Conservation (phyloP, 495 filamentous ascomycete genomes). For the Trichoderma orchidacearum region DNA sequence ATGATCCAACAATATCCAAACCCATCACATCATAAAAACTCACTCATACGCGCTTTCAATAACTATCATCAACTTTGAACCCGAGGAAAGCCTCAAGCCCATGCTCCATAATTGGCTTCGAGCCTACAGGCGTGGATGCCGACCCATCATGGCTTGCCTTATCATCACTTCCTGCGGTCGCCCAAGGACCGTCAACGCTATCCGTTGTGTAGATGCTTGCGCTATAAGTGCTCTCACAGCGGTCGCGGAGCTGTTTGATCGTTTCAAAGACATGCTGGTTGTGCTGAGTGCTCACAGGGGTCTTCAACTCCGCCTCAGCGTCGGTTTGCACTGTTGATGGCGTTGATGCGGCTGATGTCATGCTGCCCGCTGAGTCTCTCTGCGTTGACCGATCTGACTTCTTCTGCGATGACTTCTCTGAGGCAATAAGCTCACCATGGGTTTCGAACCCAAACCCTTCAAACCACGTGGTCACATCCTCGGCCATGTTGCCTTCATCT, state of each 20-base stretch:
- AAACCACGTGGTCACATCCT: slow-evolving; percentile 32
- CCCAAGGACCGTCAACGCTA: neutral
- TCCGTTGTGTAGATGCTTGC: neutral
- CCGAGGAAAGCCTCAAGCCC: neutral
- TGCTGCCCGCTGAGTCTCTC: neutral
- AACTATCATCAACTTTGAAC: neutral
- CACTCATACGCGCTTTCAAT: neutral
- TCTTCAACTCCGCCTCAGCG: neutral
- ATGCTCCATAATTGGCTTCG: neutral
- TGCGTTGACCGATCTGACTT: neutral
- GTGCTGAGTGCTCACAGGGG: neutral
- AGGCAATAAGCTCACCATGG: slow-evolving; percentile 16
- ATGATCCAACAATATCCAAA: neutral
- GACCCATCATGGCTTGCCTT: neutral
- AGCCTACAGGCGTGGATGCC: neutral
- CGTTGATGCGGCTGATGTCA: neutral
- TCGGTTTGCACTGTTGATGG: neutral
- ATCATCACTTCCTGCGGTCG: neutral
- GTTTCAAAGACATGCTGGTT: neutral
- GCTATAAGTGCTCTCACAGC: neutral
- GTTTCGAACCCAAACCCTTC: slow-evolving; percentile 21
- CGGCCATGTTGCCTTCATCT: slow-evolving; percentile 25
- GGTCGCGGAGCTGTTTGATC: neutral
- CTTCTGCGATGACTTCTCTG: neutral
- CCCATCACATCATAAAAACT: neutral